Evolutionary conservation across 1,139 yeast species (phyloP), one percentile per base, ranked within the genome.

Genomic region (Wickerhamomyces sp.): DNA sequence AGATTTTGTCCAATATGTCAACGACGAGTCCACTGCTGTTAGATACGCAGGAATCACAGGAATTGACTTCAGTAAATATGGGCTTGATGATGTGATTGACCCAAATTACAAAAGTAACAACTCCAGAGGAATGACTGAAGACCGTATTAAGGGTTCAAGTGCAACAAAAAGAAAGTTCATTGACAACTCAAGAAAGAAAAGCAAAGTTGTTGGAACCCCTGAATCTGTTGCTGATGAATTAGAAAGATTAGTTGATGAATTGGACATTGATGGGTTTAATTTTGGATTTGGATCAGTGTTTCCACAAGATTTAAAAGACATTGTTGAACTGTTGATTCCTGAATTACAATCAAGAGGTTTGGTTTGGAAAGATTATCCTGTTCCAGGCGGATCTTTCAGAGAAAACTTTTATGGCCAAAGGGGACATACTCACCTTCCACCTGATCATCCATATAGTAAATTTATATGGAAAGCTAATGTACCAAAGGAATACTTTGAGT

Each of bases 391-490:
- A 8, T 31, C 42, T 9, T 39, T 28, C n/a, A 39, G 42, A 33
- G 39, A 39, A 13, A 36, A 39, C 10, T 9, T 24, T 4, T 39
- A 32, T 45, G 35, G 34, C 16, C 8, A 5, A 13, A 17, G 25
- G 16, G 41, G 38, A 5, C 38, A 38, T n/a, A 27, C 14, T 5
- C 36, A 32, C 16, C 8, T 39, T 6, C 33, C 22, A 19, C 31
- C 18, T 17, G 39, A 39, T 17, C 72, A 67, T 41, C 70, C 70
- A 10, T 69, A 69, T 9, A 45, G 64, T 45, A 47, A 51, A 5
- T 51, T 64, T 22, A 61, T 68, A 49, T 67, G 71, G 72, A 57
- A 52, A 31, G 54, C 57, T 5, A 61, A 60, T 12, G 61, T 57
- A 36, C 13, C 63, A 3, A 60, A 54, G 39, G 63, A 61, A 36